Percentiles rank a stretch among this genome's conserved stretches.
phyloP scores from a whole-genome alignment of 768 basidiomycete genomes.

The Pleurotus tuber-regium region DNA sequence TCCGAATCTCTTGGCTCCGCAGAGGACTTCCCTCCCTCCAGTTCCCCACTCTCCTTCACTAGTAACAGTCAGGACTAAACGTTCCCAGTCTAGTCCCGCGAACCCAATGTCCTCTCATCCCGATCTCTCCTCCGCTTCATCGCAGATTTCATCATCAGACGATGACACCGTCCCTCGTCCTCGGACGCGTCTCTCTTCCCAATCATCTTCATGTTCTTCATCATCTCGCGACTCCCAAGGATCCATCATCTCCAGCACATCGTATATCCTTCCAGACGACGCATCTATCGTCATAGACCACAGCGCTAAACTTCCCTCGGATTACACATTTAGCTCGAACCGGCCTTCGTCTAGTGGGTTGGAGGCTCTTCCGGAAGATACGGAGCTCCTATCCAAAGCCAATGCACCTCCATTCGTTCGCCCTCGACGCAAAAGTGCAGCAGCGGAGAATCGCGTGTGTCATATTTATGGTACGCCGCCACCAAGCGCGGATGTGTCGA shows the following conservation, averaged over 20 bases:
- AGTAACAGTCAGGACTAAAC: constrained; percentile 4
- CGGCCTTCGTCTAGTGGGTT: constrained; percentile 8
- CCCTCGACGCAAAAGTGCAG: not conserved
- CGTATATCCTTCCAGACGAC: constrained; percentile 37
- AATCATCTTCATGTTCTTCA: constrained; percentile 23
- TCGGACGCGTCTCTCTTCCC: constrained; percentile 5
- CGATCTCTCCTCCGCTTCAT: constrained; percentile 3
- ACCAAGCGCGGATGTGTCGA: constrained; percentile 1
- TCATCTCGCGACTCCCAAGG: constrained; percentile 18
- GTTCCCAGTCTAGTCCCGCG: constrained; percentile 9
- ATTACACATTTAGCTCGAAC: constrained; percentile 2
- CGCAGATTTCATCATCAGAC: constrained; percentile 6
- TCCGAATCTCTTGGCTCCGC: constrained; percentile 10
- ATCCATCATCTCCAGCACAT: constrained; percentile 20
- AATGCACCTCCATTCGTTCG: not conserved
- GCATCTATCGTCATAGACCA: constrained; percentile 41
- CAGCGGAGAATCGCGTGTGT: constrained; percentile 7
- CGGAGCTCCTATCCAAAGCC: not conserved
- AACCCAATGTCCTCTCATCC: constrained; percentile 2
- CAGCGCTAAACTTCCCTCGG: constrained; percentile 20
- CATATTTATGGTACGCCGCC: constrained; percentile 8
- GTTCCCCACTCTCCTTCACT: not conserved
- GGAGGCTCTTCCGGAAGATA: constrained; percentile 18
- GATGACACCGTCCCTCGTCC: not conserved
- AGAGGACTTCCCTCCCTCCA: not conserved